Evolutionary conservation across 352 stramenopile genomes (phyloP), one percentile per base, ranked within the genome.

Genomic region (Globisporangium iwayamae): DNA sequence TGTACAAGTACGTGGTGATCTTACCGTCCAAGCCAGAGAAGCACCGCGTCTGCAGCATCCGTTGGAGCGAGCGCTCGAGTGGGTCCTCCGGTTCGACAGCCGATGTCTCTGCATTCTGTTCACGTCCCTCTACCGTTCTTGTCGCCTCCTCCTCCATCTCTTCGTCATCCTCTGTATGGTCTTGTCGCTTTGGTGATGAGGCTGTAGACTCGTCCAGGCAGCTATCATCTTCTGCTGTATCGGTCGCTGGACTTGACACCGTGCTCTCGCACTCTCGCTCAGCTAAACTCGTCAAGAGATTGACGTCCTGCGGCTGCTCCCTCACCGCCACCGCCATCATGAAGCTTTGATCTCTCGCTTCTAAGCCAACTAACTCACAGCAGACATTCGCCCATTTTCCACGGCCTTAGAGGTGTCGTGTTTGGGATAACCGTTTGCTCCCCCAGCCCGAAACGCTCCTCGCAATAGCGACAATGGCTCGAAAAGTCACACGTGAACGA

Each of bases 21-120:
- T 72, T 60, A 13, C 52, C 64, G 22, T 86, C 69, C 0, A 87
- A 68, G 0, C 63, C 72, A 22, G 76, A 69, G 63, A 89, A 88
- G 39, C 78, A 68, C 6, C 32, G 61, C 10, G 63, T 66, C 32
- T 61, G 56, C 30, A 81, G 28, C 18, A 70, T 65, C 18, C 71
- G 64, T n/a, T 62, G 47, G 25, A 89, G 54, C 10, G 78, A 72
- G 1, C 70, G 13, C 53, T 85, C 79, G 5, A 80, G 46, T 46
- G 57, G 43, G 38, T 66, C 50, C 2, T 36, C 18, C 9, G 47
- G 11, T 45, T 39, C 30, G 32, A 20, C 32, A 36, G 32, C 43
- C 22, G 48, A 7, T 20, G 38, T 43, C 61, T 36, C 13, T 68
- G 50, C 4, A 16, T 32, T n/a, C 20, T 13, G 28, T 7, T 30